A percentile compares a stretch with the other conserved stretches of the same genome.
These are phyloP conservation scores for Bimuria novae-zelandiae DNA, from an alignment of 2,329 filamentous ascomycete species.

Conservation along the genomic window DNA sequence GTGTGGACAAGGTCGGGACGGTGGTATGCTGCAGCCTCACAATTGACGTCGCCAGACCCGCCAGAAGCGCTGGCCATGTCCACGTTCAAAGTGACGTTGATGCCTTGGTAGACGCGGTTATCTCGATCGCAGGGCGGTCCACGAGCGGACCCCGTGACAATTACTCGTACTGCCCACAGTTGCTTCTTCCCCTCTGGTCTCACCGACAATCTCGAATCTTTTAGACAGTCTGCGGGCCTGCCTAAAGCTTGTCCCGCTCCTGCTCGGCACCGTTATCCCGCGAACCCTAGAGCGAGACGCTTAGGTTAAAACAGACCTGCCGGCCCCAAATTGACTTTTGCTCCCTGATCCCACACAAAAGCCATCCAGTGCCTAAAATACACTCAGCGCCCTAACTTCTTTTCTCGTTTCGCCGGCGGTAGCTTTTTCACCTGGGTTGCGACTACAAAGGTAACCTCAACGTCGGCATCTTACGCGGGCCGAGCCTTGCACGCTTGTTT, in stretches of 20 bases:
- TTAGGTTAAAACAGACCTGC: constrained; percentile 23
- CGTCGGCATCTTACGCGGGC: constrained; percentile 23
- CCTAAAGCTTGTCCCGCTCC: constrained; percentile 27
- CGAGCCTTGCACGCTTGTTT: constrained; percentile 30
- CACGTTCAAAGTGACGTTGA: constrained; percentile 17
- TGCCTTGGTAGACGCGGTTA: constrained; percentile 24
- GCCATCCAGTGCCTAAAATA: no score
- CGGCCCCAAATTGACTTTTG: neutral
- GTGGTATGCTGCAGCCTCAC: constrained; percentile 26
- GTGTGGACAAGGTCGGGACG: constrained; percentile 21
- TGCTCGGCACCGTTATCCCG: constrained; percentile 28
- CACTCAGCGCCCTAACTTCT: no score
- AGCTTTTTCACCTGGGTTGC: constrained; percentile 5
- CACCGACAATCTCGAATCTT: constrained; percentile 14
- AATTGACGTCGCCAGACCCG: constrained; percentile 40
- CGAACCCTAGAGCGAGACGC: constrained; percentile 26
- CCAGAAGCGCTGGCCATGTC: constrained; percentile 19
- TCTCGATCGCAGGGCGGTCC: constrained; percentile 23
- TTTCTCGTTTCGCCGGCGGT: neutral
- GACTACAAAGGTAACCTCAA: neutral
- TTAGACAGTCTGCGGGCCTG: constrained; percentile 28
- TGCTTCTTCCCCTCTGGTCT: constrained; percentile 22
- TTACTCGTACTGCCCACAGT: constrained; percentile 25
- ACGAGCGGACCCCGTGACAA: constrained; percentile 36
- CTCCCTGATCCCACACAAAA: constrained; percentile 3